phyloP scores from a whole-genome alignment of 2,329 filamentous ascomycete genomes.

The Bipolaris sorokiniana region DNA sequence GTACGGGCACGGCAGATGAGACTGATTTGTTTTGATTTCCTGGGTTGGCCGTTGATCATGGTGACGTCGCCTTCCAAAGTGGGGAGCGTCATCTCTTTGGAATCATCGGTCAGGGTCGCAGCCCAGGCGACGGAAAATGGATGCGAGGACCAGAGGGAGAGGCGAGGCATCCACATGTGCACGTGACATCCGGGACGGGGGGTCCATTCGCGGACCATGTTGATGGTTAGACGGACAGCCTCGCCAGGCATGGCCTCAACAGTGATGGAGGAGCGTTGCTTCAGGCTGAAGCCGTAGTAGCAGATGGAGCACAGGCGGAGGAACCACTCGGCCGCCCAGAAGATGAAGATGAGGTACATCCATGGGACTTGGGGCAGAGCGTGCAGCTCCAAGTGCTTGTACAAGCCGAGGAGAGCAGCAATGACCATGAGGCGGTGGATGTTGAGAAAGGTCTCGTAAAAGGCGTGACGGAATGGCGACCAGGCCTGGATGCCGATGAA shows the following conservation, averaged over 20 bases:
- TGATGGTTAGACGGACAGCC: slow-evolving; percentile 66
- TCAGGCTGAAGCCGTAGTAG: slow-evolving; percentile 61
- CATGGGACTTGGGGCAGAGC: slow-evolving; percentile 73
- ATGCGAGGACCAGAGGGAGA: slow-evolving; percentile 53
- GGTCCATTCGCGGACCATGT: slow-evolving; percentile 60
- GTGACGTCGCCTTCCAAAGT: slow-evolving; percentile 39
- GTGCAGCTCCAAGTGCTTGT: slow-evolving; percentile 76
- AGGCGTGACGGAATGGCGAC: slow-evolving; percentile 86
- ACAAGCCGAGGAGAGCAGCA: slow-evolving; percentile 72
- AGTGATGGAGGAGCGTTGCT: slow-evolving; percentile 58
- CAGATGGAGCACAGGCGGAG: slow-evolving; percentile 57
- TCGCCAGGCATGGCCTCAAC: slow-evolving; percentile 66
- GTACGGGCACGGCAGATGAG: slow-evolving; percentile 76
- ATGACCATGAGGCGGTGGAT: slow-evolving; percentile 79
- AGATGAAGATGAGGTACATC: slow-evolving; percentile 72
- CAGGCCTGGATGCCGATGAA: slow-evolving; percentile 72
- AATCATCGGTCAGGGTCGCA: slow-evolving; percentile 39
- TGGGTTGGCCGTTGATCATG: slow-evolving; percentile 25
- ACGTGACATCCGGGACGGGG: slow-evolving; percentile 65
- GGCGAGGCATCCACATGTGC: slow-evolving; percentile 63
- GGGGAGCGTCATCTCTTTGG: slow-evolving; percentile 45
- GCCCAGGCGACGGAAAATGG: slow-evolving; percentile 60
- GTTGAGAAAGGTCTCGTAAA: slow-evolving; percentile 96
- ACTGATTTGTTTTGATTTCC: slow-evolving; percentile 60
- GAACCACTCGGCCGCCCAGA: slow-evolving; percentile 75